Conservation (phyloP, 495 filamentous ascomycete genomes). For the Xylaria acuta region DNA sequence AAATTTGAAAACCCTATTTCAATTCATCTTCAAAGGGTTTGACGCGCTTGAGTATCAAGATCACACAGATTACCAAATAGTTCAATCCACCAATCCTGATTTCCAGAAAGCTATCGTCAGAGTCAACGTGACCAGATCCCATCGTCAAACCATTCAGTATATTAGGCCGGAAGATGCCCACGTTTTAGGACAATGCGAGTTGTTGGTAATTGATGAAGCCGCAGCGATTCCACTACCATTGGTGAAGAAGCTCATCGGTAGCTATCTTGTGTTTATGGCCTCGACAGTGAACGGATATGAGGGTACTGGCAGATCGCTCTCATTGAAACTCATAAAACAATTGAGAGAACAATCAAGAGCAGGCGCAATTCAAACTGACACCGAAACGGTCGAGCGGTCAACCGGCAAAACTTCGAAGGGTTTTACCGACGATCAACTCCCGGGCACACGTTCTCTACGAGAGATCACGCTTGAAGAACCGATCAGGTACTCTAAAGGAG, state of each 20-base stretch:
- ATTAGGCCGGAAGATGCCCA: slow-evolving; percentile 96
- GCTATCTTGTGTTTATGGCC: slow-evolving; percentile 99
- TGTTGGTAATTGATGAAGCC: slow-evolving; percentile 97
- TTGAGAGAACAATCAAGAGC: slow-evolving; percentile 87
- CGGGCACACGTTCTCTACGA: slow-evolving; percentile 77
- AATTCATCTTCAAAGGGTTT: slow-evolving; percentile 98
- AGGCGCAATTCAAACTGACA: slow-evolving; percentile 53
- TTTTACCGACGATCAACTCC: slow-evolving; percentile 58
- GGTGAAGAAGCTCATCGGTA: slow-evolving; percentile 92
- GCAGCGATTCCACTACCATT: slow-evolving; percentile 94
- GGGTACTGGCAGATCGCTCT: slow-evolving; percentile 93
- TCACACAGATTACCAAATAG: slow-evolving; percentile 95
- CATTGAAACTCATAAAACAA: slow-evolving; percentile 96
- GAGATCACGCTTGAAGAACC: slow-evolving; percentile 94
- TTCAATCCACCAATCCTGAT: slow-evolving; percentile 97
- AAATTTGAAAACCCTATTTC: slow-evolving; percentile 97
- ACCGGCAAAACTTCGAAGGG: slow-evolving; percentile 72
- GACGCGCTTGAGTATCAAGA: slow-evolving; percentile 92
- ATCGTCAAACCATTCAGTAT: slow-evolving; percentile 98
- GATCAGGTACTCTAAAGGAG: slow-evolving; percentile 91
- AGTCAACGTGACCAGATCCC: slow-evolving; percentile 93
- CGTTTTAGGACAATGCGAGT: slow-evolving; percentile 91
- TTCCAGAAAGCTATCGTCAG: slow-evolving; percentile 99
- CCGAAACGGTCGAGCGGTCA: slow-evolving; percentile 74
- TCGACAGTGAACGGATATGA: slow-evolving; percentile 99